Evolutionary conservation across 2,329 filamentous ascomycete genomes (phyloP), one percentile per base, ranked within the genome.

Genomic region (Xylaria arbuscula): DNA sequence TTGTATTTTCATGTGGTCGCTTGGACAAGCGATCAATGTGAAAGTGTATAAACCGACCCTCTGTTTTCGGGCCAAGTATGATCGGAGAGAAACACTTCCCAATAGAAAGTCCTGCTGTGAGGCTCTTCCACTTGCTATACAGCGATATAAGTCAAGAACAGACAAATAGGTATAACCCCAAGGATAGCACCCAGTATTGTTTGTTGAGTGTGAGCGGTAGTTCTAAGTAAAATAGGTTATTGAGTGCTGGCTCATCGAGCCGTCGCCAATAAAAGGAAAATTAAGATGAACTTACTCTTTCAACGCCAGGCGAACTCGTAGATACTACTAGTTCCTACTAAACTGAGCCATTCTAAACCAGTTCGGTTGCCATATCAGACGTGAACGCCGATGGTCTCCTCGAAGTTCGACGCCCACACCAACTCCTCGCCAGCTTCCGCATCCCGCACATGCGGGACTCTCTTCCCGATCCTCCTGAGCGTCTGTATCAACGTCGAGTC

Each of bases 381-480:
- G 32, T 54, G 8, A 73, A 70, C 22, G 72, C 69, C 61, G 63
- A 67, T 68, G n/a, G 76, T 60, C 53, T 79, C 77, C n/a, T 74
- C 68, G 56, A 76, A 80, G 53, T 74, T 71, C 15, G 73, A 73
- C 28, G 76, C 74, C 78, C 78, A 80, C 3, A 71, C 70, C 15
- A 79, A 69, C 4, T 64, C 67, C 55, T 69, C 24, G 73, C 70
- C n/a, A 72, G 78, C 5, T 67, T 72, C 63, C 42, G 59, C 63
- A 34, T 76, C 72, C 17, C 72, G 68, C 15, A 75, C 71, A 32
- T 74, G 73, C 15, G 76, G 76, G 5, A 80, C 78, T n/a, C 73
- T 64, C 67, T 74, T 76, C 17, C 77, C 78, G 36, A 80, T 72
- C 57, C 79, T 72, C 65, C 70, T 66, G n/a, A 80, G 69, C 11